Evolutionary conservation across 176 grass and related monocot species (phyloP).

Genomic region (Lolium multiflorum): DNA sequence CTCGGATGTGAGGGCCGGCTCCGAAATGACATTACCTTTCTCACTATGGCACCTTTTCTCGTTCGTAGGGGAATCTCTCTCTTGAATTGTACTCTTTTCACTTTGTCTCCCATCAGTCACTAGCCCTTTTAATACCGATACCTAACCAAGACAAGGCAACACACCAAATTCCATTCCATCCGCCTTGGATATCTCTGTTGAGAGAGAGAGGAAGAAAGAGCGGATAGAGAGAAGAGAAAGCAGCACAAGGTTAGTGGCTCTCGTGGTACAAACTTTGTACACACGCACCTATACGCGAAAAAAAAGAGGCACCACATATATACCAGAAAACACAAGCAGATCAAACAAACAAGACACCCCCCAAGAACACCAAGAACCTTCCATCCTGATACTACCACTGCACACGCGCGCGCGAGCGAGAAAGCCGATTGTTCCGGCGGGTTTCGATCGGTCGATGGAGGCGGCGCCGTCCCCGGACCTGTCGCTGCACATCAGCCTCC

Average conservation of each 20-base stretch:
- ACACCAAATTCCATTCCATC: neutral
- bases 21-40: neutral
- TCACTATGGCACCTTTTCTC: neutral
- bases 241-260: neutral
- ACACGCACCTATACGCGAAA: neutral
- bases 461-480: constrained; percentile 78
- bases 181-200: neutral
- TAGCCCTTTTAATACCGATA: neutral
- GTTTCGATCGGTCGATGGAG: constrained; percentile 53
- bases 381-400: neutral
- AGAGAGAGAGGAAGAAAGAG: neutral
- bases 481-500: constrained; percentile 89
- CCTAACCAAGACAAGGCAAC: neutral
- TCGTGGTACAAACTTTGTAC: neutral
- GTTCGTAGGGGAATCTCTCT: neutral
- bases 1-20: neutral
- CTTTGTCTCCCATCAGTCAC: neutral
- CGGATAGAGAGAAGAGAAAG: neutral
- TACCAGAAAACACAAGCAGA: neutral
- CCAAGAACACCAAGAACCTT: constrained; percentile 50
- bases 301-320: neutral
- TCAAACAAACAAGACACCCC: neutral
- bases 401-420: neutral
- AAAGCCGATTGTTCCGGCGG: neutral
- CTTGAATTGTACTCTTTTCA: constrained; percentile 4